Base-by-base conservation (phyloP, 2,329 filamentous ascomycete species). In the Tolypocladium sp. region DNA sequence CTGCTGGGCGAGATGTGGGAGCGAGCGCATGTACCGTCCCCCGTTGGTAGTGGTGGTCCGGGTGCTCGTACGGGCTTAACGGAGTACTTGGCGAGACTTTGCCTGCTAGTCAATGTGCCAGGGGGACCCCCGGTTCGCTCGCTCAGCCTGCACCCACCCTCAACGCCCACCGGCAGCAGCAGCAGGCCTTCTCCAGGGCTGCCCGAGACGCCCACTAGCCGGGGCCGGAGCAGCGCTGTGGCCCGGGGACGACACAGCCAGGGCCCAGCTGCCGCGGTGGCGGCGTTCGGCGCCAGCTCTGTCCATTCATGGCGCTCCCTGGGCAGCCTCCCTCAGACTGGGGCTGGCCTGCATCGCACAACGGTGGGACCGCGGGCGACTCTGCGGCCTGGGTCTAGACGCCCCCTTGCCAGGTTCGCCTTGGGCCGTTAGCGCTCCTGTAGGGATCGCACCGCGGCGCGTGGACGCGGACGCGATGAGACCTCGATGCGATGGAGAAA, bases 211-310 rank as follows among this genome's bases (percentile, higher is more conserved):
- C 57, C 53, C 54, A 46, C 57, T 17, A 42, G 42, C 46, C 60
- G 33, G 57, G 61, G 55, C 35, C 25, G 44, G 60, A 27, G 35
- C 22, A 25, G 58, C 51, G 30, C 40, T 27, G 38, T 44, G 57
- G 54, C 54, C 40, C 52, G 52, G 40, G 52, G 58, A 22, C 46
- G 46, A 27, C 38, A 15, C 41, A 35, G 52, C 30, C 56, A 54
- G 46, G 46, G 46, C 27, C 46, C 30, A 46, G 56, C 60, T 57
- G 57, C 62, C 57, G 60, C 58, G 49, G 59, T 57, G 60, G 60
- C 60, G 60, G 62, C 60, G 57, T 33, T 59, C 62, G 62, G 62
- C 57, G 62, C 57, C 58, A 59, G 58, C 56, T 57, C 57, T 41
- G 58, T 54, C 62, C 60, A 61, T 42, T 62, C 56, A 58, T 57